These are phyloP conservation scores for Blastomyces percursus DNA, from an alignment of 2,329 filamentous ascomycete genomes.

Conservation along the genomic window DNA sequence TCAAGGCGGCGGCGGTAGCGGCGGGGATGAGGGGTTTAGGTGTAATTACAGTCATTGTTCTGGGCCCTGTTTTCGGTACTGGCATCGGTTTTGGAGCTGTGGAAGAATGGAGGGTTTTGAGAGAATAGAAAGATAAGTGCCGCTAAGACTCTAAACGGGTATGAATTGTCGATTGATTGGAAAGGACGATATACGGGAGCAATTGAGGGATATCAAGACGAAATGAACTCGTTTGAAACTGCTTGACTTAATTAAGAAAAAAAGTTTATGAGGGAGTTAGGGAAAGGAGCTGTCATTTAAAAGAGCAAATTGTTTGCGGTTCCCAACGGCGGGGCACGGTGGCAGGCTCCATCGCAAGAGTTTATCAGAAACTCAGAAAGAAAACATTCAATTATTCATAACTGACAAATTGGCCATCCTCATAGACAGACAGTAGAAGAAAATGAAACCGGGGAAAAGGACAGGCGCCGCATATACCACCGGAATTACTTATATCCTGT, in stretches of 20 bases:
- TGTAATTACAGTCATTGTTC: not conserved
- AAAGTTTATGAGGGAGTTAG: not conserved
- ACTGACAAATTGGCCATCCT: not conserved
- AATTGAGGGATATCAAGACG: not conserved
- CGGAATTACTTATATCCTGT: not conserved
- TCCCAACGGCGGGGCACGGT: not conserved
- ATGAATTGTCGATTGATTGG: not conserved
- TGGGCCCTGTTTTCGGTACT: not conserved
- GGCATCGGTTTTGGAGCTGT: not conserved
- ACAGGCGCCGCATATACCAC: not conserved
- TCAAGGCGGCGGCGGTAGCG: conserved; percentile 16
- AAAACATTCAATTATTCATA: not conserved
- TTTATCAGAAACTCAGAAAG: not conserved
- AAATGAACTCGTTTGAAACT: not conserved
- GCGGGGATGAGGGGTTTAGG: not conserved
- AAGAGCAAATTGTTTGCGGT: not conserved
- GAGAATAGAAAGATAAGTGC: not conserved
- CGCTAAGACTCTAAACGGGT: not conserved
- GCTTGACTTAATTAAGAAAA: not conserved
- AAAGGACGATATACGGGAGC: not conserved
- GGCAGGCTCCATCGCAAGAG: not conserved
- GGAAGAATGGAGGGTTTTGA: not conserved
- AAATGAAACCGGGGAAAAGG: not conserved
- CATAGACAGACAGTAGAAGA: not conserved
- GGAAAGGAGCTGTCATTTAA: not conserved